Conservation (phyloP, 2,329 filamentous ascomycete species). For the Podosphaera fusca region DNA sequence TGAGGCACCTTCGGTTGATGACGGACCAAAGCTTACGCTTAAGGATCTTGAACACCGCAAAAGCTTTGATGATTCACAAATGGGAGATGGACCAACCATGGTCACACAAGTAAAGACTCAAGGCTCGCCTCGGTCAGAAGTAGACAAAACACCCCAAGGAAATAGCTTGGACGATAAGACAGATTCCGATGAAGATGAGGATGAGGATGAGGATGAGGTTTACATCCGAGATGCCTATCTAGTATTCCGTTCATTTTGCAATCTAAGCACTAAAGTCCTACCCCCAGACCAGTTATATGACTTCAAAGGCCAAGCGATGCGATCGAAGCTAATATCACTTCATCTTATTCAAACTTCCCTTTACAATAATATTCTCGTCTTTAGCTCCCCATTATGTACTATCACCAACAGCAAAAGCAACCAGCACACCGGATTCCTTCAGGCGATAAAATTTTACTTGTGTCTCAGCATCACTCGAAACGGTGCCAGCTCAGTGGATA, state of each 20-base stretch:
- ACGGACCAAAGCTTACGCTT: constrained; percentile 33
- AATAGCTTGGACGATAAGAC: constrained; percentile 29
- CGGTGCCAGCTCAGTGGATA: constrained; percentile 75
- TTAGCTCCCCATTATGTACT: constrained; percentile 75
- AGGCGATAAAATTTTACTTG: constrained; percentile 90
- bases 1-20: constrained; percentile 15
- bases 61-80: constrained; percentile 39
- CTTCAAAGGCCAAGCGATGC: constrained; percentile 83
- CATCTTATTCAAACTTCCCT: constrained; percentile 89
- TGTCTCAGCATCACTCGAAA: constrained; percentile 89
- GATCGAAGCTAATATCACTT: constrained; percentile 83
- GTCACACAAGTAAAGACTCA: constrained; percentile 32
- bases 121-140: constrained; percentile 23
- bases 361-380: constrained; percentile 80
- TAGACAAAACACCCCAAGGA: constrained; percentile 32
- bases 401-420: constrained; percentile 80
- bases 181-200: constrained; percentile 41
- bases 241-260: constrained; percentile 93
- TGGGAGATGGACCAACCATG: constrained; percentile 44
- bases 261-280: constrained; percentile 79
- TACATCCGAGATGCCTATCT: constrained; percentile 94
- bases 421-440: constrained; percentile 71
- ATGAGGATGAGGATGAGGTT: constrained; percentile 68
- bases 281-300: constrained; percentile 82
- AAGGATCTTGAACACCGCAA: constrained; percentile 45